A percentile compares a stretch with the other conserved stretches of the same genome.
phyloP scores from a whole-genome alignment of 768 basidiomycete species.

The Chlorophyllum brunneum region DNA sequence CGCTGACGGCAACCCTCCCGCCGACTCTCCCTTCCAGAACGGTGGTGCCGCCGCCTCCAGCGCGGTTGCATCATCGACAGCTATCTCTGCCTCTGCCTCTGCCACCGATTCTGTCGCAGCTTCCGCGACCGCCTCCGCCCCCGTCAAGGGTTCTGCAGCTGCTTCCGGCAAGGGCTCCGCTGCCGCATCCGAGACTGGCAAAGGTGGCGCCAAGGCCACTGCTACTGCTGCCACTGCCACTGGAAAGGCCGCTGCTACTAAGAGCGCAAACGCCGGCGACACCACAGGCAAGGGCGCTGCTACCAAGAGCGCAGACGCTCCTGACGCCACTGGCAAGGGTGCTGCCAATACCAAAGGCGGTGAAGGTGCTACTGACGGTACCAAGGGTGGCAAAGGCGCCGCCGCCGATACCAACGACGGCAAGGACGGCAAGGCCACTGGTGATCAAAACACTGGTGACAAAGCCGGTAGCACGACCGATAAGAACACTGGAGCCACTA shows the following conservation, averaged over 20 bases:
- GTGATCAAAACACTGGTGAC: background rate
- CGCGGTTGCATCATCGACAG: background rate
- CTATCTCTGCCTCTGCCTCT: slow-evolving; percentile 12
- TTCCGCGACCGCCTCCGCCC: slow-evolving; percentile 7
- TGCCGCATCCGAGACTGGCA: background rate
- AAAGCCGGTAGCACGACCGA: too few relatives aligned
- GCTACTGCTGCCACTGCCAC: slow-evolving; percentile 15
- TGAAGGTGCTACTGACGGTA: background rate
- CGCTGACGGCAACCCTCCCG: slow-evolving; percentile 12
- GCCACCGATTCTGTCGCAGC: slow-evolving; percentile 8
- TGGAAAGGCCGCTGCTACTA: slow-evolving; percentile 8
- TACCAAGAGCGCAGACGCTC: background rate
- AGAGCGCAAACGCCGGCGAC: background rate
- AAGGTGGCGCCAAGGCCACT: slow-evolving; percentile 12
- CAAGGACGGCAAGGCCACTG: background rate
- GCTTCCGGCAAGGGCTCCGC: background rate
- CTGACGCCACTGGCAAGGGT: background rate
- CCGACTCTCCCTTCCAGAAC: slow-evolving; percentile 3
- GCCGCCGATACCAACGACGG: background rate
- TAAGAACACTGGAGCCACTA: too few relatives aligned
- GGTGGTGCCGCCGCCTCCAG: background rate
- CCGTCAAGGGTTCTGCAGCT: slow-evolving; percentile 18
- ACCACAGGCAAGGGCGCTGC: background rate
- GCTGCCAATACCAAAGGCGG: background rate
- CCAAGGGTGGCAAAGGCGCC: background rate